These are phyloP conservation scores for Sarcocystis neurona DNA, from an alignment of 169 alveolate genomes.

Conservation along the genomic window DNA sequence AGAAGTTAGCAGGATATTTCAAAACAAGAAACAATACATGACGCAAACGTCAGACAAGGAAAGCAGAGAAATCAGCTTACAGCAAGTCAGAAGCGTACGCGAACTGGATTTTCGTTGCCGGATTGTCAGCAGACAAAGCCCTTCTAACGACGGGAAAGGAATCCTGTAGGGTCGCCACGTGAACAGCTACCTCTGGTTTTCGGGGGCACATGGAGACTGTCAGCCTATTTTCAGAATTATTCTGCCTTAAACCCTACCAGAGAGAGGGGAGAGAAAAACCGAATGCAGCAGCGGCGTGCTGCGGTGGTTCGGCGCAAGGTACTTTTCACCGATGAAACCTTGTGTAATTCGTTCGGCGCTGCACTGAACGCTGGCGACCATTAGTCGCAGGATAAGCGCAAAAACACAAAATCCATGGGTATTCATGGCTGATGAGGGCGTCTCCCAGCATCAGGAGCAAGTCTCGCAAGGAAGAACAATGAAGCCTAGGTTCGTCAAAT, in stretches of 20 bases:
- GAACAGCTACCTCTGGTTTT: neutral
- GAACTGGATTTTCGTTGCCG: neutral
- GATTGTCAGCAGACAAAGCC: neutral
- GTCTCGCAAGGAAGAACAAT: too few relatives aligned
- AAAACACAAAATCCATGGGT: too few relatives aligned
- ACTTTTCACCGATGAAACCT: too few relatives aligned
- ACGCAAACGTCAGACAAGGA: neutral
- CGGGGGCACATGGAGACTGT: neutral
- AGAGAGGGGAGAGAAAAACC: neutral
- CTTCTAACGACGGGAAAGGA: neutral
- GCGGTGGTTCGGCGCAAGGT: too few relatives aligned
- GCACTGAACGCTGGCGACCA: too few relatives aligned
- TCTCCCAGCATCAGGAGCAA: too few relatives aligned
- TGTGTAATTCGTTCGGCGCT: too few relatives aligned
- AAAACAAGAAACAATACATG: neutral
- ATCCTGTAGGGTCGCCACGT: neutral
- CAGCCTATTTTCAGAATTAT: neutral
- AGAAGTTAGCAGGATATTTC: neutral
- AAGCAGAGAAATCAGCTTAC: neutral
- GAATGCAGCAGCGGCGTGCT: constrained; percentile 16
- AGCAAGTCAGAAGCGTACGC: neutral
- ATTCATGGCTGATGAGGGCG: too few relatives aligned
- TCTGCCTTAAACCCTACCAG: neutral
- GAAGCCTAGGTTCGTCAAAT: too few relatives aligned
- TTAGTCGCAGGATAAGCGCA: too few relatives aligned